Base-by-base conservation (phyloP, 768 basidiomycete species). In the Boletus sp. region DNA sequence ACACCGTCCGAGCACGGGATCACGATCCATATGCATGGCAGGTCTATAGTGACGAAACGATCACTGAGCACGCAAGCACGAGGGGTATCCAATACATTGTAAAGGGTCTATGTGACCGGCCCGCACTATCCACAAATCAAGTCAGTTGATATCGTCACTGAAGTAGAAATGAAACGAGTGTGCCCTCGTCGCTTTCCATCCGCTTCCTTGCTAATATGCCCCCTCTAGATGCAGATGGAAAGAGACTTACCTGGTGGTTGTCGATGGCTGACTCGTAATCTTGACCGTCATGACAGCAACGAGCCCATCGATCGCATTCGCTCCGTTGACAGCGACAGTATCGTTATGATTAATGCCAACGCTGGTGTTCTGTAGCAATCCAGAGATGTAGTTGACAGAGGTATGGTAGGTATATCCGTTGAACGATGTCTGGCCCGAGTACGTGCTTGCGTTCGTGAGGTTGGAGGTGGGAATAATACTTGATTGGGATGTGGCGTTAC, bases 281-380 rank as follows among this genome's bases (percentile, higher is more conserved):
- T 79, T 81, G 47, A 94, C 86, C 1, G 83, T 84, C 61, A 95
- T 61, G 1, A 97, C 75, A 0, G 90, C 92, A 4, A 95, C 88
- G 11, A 92, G 75, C 1, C 94, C 95, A 67, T 98, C 95, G 1
- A 85, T 77, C 2, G 91, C 83, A 58, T 81, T 83, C n/a, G 73
- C 68, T n/a, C 77, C 73, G 52, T 80, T 70, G 7, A 78, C 69
- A 11, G 67, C 75, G 6, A 92, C 90, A 8, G 73, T 75, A 7
- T 71, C 37, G 61, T 78, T 80, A 69, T 92, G 90, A 67, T 91
- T 92, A 49, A 92, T 82, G 3, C 83, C 87, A 8, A 74, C 64
- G 57, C 84, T 91, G 1, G 84, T 79, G 63, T 93, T 89, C 56
- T 76, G 67, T n/a, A 94, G 76, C 50, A 90, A 64, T 0, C 90